Evolutionary conservation across 257 asterid genomes (phyloP).

Genomic region (Rauvolfia tetraphylla): DNA sequence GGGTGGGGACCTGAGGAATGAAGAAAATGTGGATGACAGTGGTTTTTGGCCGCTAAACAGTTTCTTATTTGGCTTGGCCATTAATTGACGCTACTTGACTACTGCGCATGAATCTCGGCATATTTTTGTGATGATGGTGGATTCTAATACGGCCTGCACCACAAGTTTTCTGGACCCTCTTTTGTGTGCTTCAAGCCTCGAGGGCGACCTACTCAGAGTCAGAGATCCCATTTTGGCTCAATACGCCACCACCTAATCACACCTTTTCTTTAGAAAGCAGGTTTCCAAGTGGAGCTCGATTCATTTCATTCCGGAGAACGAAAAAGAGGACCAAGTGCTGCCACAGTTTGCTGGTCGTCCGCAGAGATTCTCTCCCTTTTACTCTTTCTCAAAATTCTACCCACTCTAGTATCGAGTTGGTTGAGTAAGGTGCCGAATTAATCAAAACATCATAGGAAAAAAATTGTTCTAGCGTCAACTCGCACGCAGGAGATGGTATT

Average conservation of each 20-base stretch:
- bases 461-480: no score
- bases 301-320: no score
- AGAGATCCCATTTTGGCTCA: not conserved
- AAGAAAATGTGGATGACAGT: slow-evolving; percentile 11
- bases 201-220: not conserved
- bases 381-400: no score
- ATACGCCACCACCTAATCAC: no score
- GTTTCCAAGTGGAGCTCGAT: no score
- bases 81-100: slow-evolving; percentile 16
- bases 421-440: not conserved
- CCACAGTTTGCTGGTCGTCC: no score
- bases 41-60: slow-evolving; percentile 17
- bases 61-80: slow-evolving; percentile 16
- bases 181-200: not conserved
- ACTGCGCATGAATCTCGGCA: slow-evolving; percentile 37
- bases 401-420: no score
- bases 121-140: not conserved
- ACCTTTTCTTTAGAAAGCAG: no score
- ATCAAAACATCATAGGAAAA: slow-evolving; percentile 15
- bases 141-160: slow-evolving; percentile 13
- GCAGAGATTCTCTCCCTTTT: no score
- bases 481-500: not conserved
- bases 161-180: slow-evolving; percentile 21
- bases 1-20: slow-evolving; percentile 11
- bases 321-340: no score